A percentile compares a stretch with the other conserved stretches of the same genome.
phyloP scores from a whole-genome alignment of 2,329 filamentous ascomycete genomes.

The Ceratocystis cacaofunesta region DNA sequence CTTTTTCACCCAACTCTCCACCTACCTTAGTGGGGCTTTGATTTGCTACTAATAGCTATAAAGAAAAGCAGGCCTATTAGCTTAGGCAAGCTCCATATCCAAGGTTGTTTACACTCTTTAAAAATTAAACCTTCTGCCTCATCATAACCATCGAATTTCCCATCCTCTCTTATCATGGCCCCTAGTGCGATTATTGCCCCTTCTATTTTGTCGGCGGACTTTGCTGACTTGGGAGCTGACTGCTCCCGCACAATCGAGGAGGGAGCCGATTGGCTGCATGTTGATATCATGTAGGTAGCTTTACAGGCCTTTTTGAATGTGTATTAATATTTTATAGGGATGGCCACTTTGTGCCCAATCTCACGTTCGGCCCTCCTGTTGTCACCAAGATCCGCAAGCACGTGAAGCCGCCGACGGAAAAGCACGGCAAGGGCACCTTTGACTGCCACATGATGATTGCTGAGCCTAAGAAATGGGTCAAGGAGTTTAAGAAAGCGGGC shows the following conservation, averaged over 20 bases:
- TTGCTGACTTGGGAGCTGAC: constrained; percentile 71
- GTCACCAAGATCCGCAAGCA: constrained; percentile 85
- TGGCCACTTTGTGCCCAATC: constrained; percentile 96
- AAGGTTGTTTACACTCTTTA: not conserved
- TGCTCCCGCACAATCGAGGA: constrained; percentile 75
- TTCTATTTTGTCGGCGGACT: constrained; percentile 96
- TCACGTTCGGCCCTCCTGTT: constrained; percentile 90
- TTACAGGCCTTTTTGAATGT: not conserved
- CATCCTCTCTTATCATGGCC: constrained; percentile 46
- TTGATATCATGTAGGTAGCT: constrained; percentile 62
- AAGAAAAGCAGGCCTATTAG: not conserved
- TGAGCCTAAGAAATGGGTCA: constrained; percentile 98
- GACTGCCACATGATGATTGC: constrained; percentile 99
- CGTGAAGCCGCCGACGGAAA: constrained; percentile 57
- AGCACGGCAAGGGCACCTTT: constrained; percentile 75
- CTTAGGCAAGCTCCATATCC: not conserved
- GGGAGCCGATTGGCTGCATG: constrained; percentile 84
- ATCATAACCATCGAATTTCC: not conserved
- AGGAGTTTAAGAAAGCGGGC: constrained; percentile 82
- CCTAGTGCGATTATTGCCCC: constrained; percentile 90
- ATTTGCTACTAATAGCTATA: not conserved
- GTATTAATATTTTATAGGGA: constrained; percentile 47
- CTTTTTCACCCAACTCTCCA: not conserved
- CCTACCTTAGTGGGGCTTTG: not conserved
- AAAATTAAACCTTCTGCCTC: not conserved